These are phyloP conservation scores for Lipomyces orientalis DNA, from an alignment of 805 yeast species.

Conservation along the genomic window DNA sequence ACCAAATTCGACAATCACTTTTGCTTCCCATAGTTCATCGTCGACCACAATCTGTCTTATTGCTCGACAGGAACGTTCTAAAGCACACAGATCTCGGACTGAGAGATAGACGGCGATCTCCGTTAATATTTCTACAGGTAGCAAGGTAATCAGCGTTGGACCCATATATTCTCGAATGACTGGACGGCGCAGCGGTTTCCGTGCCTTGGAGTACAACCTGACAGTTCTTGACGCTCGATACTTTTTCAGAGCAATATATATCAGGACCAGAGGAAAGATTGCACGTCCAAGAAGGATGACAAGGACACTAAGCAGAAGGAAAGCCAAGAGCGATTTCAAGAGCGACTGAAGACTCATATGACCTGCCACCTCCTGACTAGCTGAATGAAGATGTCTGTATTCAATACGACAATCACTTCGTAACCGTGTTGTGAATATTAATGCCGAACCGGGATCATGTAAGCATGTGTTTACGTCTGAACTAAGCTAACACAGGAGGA, in stretches of 20 bases:
- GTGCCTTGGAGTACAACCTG: background rate
- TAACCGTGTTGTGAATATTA: background rate
- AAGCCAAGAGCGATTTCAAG: background rate
- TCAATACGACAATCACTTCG: background rate
- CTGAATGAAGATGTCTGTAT: background rate
- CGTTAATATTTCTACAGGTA: conserved; percentile 26
- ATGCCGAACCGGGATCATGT: no score
- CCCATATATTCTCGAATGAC: conserved; percentile 11
- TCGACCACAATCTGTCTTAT: conserved; percentile 15
- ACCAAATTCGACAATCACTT: conserved; percentile 21
- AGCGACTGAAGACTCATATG: background rate
- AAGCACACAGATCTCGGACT: conserved; percentile 9
- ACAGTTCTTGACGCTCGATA: background rate
- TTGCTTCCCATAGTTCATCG: conserved; percentile 26
- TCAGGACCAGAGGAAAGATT: background rate
- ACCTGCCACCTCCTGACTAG: background rate
- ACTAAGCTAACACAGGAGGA: no score
- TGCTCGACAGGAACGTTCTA: conserved; percentile 9
- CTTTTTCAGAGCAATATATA: background rate
- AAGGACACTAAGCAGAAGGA: background rate
- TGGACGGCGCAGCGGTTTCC: background rate
- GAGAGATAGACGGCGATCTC: conserved; percentile 13
- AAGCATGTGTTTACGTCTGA: no score
- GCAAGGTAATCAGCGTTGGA: conserved; percentile 11
- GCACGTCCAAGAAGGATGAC: background rate